These are phyloP conservation scores for Septoria linicola DNA, from an alignment of 2,329 filamentous ascomycete genomes.

Conservation along the genomic window DNA sequence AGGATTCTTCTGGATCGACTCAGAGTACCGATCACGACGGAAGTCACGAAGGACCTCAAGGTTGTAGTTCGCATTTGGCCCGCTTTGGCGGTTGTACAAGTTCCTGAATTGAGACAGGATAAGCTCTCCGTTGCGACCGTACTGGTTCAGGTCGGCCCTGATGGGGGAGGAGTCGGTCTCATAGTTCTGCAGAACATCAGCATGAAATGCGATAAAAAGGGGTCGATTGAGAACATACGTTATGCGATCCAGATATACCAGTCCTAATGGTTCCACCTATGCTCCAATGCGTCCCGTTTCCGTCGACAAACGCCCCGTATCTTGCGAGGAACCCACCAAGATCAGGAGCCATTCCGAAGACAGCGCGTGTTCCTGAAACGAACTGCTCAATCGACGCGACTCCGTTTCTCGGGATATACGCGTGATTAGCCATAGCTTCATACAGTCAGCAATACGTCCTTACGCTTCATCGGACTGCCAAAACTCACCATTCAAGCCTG, in stretches of 20 bases:
- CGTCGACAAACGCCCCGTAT: conserved; percentile 23
- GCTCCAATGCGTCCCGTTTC: conserved; percentile 24
- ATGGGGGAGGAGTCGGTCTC: conserved; percentile 39
- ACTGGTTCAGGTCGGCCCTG: conserved; percentile 36
- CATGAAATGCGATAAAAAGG: not conserved
- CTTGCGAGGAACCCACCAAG: conserved; percentile 23
- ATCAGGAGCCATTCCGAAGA: conserved; percentile 36
- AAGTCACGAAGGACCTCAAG: conserved; percentile 31
- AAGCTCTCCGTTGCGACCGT: conserved; percentile 23
- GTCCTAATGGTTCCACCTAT: conserved; percentile 23
- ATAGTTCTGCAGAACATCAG: conserved; percentile 28
- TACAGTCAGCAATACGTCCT: too few relatives aligned
- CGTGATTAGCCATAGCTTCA: conserved; percentile 21
- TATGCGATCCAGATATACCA: conserved; percentile 33
- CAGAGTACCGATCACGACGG: conserved; percentile 28
- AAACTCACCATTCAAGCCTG: conserved; percentile 33
- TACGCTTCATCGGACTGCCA: too few relatives aligned
- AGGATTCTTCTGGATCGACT: conserved; percentile 36
- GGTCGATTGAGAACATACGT: conserved; percentile 17
- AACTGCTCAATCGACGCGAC: conserved; percentile 38
- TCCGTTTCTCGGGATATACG: conserved; percentile 34
- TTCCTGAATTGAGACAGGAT: conserved; percentile 25
- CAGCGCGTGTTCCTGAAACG: conserved; percentile 30
- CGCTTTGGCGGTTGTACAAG: conserved; percentile 30
- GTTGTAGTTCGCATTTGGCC: conserved; percentile 33